Evolutionary conservation across 306 rosid species (phyloP).

Genomic region (Quercus rubra): DNA sequence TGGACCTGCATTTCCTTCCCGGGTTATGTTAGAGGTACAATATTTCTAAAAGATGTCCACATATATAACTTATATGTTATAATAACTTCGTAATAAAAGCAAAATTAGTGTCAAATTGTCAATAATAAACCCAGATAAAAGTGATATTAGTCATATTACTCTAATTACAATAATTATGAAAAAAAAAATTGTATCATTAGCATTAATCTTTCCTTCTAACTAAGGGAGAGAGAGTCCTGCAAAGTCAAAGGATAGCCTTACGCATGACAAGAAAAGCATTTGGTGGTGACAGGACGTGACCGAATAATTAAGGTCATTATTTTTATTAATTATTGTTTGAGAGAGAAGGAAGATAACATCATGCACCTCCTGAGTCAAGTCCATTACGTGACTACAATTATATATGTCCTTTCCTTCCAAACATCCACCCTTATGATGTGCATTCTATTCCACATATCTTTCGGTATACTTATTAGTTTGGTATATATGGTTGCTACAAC

Average conservation of each 20-base stretch:
- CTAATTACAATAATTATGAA: too few species aligned
- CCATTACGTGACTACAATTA: slow-evolving; percentile 40
- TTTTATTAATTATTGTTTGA: slow-evolving; percentile 13
- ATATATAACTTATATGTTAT: too few species aligned
- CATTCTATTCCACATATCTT: slow-evolving; percentile 16
- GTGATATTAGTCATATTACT: too few species aligned
- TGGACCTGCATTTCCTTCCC: background rate
- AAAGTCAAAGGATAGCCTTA: background rate
- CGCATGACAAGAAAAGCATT: slow-evolving; percentile 1
- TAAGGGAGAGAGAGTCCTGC: slow-evolving; percentile 11
- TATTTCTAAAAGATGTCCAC: too few species aligned
- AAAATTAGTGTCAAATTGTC: too few species aligned
- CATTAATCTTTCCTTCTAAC: too few species aligned
- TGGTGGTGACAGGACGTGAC: background rate
- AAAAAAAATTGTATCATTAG: too few species aligned
- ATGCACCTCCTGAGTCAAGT: slow-evolving; percentile 7
- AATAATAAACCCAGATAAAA: too few species aligned
- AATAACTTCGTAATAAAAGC: too few species aligned
- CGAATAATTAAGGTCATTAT: slow-evolving; percentile 22
- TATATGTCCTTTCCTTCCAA: slow-evolving; percentile 7
- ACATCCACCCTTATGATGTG: too few species aligned
- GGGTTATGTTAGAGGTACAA: background rate
- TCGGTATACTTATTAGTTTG: too few species aligned
- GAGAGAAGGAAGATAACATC: slow-evolving; percentile 33
- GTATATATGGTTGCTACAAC: too few species aligned